Evolutionary conservation across 1,284 basidiomycete species (phyloP).

Genomic region (Chalciporus sp.): DNA sequence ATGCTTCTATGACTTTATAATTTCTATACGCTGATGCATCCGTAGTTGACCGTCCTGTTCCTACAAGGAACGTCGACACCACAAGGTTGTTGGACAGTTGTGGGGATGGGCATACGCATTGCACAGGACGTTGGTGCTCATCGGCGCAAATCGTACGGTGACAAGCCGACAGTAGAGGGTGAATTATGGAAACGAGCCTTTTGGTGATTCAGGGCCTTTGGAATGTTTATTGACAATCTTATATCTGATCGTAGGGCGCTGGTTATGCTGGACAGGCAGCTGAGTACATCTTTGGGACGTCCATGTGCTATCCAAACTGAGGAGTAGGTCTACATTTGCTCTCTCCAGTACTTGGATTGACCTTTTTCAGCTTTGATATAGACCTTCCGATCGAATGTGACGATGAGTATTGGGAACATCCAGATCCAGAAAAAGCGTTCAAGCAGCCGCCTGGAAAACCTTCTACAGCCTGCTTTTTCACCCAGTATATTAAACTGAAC

Average conservation of each 20-base stretch:
- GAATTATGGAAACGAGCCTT: conserved; percentile 82
- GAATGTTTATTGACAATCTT: not conserved
- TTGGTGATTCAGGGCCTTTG: conserved; percentile 50
- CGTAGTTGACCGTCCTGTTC: conserved; percentile 48
- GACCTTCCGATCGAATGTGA: conserved; percentile 73
- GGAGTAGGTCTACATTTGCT: conserved; percentile 54
- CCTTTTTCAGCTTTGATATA: conserved; percentile 62
- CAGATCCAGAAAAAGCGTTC: conserved; percentile 52
- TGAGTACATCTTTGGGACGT: conserved; percentile 74
- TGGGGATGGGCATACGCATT: conserved; percentile 69
- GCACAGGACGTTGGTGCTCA: conserved; percentile 75
- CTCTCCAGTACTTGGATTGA: not conserved
- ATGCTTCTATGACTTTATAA: conserved; percentile 20
- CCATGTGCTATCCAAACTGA: conserved; percentile 85
- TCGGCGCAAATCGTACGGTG: conserved; percentile 46
- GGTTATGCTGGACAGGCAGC: conserved; percentile 61
- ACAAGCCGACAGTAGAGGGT: conserved; percentile 49
- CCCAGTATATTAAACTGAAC: conserved; percentile 58
- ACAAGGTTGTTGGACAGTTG: conserved; percentile 72
- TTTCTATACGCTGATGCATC: not conserved
- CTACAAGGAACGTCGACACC: conserved; percentile 64
- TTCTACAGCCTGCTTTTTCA: conserved; percentile 56
- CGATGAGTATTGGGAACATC: conserved; percentile 75
- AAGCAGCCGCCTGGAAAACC: conserved; percentile 61
- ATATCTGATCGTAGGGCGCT: conserved; percentile 53